These are phyloP conservation scores for Fusarium falciforme DNA, from an alignment of 2,329 filamentous ascomycete species.

Conservation along the genomic window DNA sequence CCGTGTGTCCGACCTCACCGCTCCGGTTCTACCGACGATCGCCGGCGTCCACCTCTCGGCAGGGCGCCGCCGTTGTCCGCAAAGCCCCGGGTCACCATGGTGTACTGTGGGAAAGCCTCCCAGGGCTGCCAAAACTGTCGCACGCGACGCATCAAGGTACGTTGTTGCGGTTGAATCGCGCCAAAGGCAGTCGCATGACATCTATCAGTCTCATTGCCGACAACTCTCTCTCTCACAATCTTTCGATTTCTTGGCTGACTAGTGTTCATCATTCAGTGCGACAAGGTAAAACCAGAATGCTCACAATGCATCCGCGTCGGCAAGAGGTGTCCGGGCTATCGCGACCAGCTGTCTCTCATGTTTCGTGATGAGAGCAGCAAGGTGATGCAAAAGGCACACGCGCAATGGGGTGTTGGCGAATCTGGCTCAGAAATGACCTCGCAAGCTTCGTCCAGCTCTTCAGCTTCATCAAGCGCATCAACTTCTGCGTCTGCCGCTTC, in stretches of 20 bases:
- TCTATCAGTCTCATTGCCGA: background rate
- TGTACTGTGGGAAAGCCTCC: slow-evolving; percentile 68
- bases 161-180: slow-evolving; percentile 30
- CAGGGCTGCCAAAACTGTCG: slow-evolving; percentile 66
- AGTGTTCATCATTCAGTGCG: slow-evolving; percentile 59
- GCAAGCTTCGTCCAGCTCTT: slow-evolving; percentile 40
- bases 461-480: slow-evolving; percentile 36
- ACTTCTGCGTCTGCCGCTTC: slow-evolving; percentile 23
- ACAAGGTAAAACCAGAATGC: slow-evolving; percentile 69
- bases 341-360: slow-evolving; percentile 72
- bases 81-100: slow-evolving; percentile 53
- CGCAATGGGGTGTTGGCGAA: slow-evolving; percentile 57
- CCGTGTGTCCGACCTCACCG: slow-evolving; percentile 13
- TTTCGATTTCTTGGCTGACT: slow-evolving; percentile 17
- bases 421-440: slow-evolving; percentile 25
- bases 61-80: slow-evolving; percentile 6
- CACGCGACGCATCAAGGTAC: slow-evolving; percentile 66
- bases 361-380: slow-evolving; percentile 75
- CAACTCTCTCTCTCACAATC: background rate
- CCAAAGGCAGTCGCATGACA: background rate
- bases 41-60: slow-evolving; percentile 19
- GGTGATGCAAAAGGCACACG: slow-evolving; percentile 69
- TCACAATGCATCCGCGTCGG: slow-evolving; percentile 71
- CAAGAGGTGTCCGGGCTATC: slow-evolving; percentile 72
- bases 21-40: slow-evolving; percentile 13